A percentile compares a stretch with the other conserved stretches of the same genome.
Evolutionary conservation across 768 basidiomycete genomes (phyloP).

Genomic region (Mycena crocata): DNA sequence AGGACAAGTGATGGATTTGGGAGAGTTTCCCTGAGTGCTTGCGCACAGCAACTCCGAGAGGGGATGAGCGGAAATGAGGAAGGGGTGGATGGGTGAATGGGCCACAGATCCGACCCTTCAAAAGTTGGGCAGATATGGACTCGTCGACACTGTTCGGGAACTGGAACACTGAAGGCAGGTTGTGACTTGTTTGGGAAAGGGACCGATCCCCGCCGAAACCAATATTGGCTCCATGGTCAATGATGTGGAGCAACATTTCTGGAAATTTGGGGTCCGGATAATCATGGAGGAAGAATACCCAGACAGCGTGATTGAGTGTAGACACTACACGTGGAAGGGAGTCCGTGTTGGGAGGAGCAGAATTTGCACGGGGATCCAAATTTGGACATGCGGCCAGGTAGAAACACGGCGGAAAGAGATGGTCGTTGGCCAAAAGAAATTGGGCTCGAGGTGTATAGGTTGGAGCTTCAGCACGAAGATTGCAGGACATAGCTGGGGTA

Average conservation of each 20-base stretch:
- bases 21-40: conserved; percentile 38
- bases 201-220: conserved; percentile 35
- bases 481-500: not conserved
- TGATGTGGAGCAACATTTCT: conserved; percentile 37
- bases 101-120: conserved; percentile 29
- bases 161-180: conserved; percentile 39
- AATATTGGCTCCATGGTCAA: conserved; percentile 39
- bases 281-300: conserved; percentile 39
- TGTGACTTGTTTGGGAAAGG: conserved; percentile 26
- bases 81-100: conserved; percentile 36
- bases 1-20: conserved; percentile 44
- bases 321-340: not conserved
- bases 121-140: conserved; percentile 15
- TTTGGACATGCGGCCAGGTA: no score
- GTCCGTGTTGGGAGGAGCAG: not conserved
- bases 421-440: no score
- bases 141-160: conserved; percentile 9
- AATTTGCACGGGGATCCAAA: no score
- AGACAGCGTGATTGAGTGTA: conserved; percentile 21
- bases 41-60: conserved; percentile 37
- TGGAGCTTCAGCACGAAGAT: no score
- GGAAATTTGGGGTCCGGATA: conserved; percentile 44
- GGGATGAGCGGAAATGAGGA: conserved; percentile 36
- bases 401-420: no score
- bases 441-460: no score